Base-by-base conservation (phyloP, 768 basidiomycete species). In the Auriscalpium vulgare region DNA sequence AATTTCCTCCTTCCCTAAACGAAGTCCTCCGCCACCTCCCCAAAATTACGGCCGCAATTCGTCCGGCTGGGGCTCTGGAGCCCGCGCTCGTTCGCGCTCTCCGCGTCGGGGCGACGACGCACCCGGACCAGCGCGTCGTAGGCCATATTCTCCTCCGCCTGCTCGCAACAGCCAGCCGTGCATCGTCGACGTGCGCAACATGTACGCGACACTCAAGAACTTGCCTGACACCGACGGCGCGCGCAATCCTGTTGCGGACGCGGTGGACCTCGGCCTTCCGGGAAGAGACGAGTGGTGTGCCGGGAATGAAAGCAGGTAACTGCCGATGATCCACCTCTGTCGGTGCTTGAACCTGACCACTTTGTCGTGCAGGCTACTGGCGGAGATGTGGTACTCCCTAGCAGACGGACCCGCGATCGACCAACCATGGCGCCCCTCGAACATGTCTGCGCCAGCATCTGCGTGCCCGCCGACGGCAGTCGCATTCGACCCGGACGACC, bases 341-440 rank as follows among this genome's bases (percentile, higher is more conserved):
- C 29, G 29, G 29, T 29, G 29, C 29, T 29, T 29, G 29, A 29
- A 29, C 4, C 4, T 29, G 29, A 29, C 29, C 29, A 5, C 7
- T 29, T 29, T 29, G 29, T 29, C 29, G 29, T 4, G 53, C 21
- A 62, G 61, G 38, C 47, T 61, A 16, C 36, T 62, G n/a, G 61
- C 52, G 9, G 61, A 60, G 37, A 53, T 60, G 54, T 62, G 61
- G 61, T 38, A 36, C 13, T 21, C 53, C 11, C 57, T 62, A 56
- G 61, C 61, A 36, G 52, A 56, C 21, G 59, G 56, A 9, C 37
- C 19, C 29, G 48, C 56, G 11, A 60, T 62, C 46, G 61, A 57
- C 56, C 59, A 62, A 16, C 59, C 51, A 50, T 58, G 56, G n/a
- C 1, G 52, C 14, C 17, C 9, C 38, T 21, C 49, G 45, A 21